These are phyloP conservation scores for Exophiala oligosperma DNA, from an alignment of 2,329 filamentous ascomycete species.

Conservation along the genomic window DNA sequence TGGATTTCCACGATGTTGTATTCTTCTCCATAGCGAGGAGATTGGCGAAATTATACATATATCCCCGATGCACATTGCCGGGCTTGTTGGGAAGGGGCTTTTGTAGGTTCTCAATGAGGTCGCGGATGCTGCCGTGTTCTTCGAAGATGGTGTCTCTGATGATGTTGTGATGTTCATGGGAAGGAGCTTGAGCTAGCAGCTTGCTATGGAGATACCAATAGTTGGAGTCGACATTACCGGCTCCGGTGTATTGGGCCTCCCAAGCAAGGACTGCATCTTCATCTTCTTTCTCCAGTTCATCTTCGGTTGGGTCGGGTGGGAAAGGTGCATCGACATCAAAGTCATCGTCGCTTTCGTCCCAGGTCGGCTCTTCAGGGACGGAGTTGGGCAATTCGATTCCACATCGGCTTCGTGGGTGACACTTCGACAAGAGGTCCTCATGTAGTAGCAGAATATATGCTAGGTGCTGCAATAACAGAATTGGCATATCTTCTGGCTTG, in stretches of 20 bases:
- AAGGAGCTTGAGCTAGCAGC: not conserved
- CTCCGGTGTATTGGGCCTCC: constrained; percentile 20
- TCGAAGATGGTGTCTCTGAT: constrained; percentile 17
- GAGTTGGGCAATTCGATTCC: constrained; percentile 6
- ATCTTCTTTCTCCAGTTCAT: constrained; percentile 14
- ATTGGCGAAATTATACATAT: constrained; percentile 25
- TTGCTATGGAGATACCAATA: constrained; percentile 8
- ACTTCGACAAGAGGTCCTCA: constrained; percentile 25
- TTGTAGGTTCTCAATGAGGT: constrained; percentile 12
- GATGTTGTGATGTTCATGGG: not conserved
- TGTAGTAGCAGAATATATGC: constrained; percentile 24
- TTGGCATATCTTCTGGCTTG: constrained; percentile 13
- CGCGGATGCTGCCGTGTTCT: constrained; percentile 12
- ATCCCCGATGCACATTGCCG: constrained; percentile 13
- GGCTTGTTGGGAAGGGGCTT: not conserved
- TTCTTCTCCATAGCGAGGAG: constrained; percentile 12
- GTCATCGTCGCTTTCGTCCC: constrained; percentile 5
- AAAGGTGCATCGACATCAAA: constrained; percentile 4
- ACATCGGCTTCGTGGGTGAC: constrained; percentile 20
- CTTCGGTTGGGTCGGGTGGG: constrained; percentile 8
- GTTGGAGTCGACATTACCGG: constrained; percentile 20
- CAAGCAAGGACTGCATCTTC: constrained; percentile 13
- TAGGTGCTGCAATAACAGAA: constrained; percentile 21
- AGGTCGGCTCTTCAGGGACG: not conserved
- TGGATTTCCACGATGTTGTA: constrained; percentile 16